These are phyloP conservation scores for Aspergillus sp. DNA, from an alignment of 2,329 filamentous ascomycete genomes.

Conservation along the genomic window DNA sequence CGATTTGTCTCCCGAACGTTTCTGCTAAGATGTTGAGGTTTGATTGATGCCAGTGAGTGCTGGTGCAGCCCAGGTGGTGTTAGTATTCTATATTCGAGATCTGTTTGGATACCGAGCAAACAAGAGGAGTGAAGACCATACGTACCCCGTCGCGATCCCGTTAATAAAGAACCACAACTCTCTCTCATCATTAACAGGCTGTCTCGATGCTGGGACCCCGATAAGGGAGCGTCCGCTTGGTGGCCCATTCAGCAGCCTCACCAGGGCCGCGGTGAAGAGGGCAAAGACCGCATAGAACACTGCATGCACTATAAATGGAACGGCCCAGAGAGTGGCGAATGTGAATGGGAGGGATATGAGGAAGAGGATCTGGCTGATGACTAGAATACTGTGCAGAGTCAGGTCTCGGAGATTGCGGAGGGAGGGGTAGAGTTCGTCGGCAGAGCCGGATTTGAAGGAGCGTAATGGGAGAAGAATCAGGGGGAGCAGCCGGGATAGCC, in stretches of 20 bases:
- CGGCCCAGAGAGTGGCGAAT: not conserved
- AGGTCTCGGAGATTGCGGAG: not conserved
- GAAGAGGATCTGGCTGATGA: not conserved
- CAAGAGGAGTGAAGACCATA: too few relatives aligned
- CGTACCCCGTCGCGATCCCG: slow-evolving; percentile 1
- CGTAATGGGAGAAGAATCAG: not conserved
- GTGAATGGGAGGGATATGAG: not conserved
- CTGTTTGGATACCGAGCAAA: too few relatives aligned
- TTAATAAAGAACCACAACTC: slow-evolving; percentile 9
- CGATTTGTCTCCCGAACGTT: slow-evolving; percentile 1
- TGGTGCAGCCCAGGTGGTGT: not conserved
- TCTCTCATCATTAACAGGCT: not conserved
- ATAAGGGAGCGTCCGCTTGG: not conserved
- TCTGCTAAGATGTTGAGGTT: slow-evolving; percentile 1
- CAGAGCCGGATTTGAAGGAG: not conserved
- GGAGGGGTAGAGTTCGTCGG: slow-evolving; percentile 2
- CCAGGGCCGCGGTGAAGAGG: not conserved
- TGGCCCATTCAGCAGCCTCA: not conserved
- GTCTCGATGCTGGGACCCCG: not conserved
- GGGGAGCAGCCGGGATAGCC: not conserved
- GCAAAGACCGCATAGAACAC: not conserved
- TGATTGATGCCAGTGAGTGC: slow-evolving; percentile 1
- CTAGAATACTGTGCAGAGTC: not conserved
- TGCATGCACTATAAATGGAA: not conserved
- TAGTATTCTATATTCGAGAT: too few relatives aligned